These are phyloP conservation scores for Allantophomopsis cytisporea DNA, from an alignment of 2,329 filamentous ascomycete species.

Conservation along the genomic window DNA sequence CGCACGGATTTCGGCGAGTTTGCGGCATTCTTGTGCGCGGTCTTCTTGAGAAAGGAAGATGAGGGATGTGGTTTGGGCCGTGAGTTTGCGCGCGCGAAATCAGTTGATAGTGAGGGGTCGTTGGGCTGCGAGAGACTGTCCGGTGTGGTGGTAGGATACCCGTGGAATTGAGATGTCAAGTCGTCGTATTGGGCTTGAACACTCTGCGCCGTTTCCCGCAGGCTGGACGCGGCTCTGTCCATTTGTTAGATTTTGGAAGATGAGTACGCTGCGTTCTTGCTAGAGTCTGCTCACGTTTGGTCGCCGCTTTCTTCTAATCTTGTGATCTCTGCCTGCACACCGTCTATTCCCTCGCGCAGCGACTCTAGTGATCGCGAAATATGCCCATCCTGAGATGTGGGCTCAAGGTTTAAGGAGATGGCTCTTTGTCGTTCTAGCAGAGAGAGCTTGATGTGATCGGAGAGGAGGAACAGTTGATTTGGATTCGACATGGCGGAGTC, in stretches of 20 bases:
- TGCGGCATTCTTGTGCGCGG: constrained; percentile 15
- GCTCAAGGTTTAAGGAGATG: constrained; percentile 64
- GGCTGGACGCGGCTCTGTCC: constrained; percentile 25
- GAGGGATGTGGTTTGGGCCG: constrained; percentile 23
- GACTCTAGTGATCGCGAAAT: constrained; percentile 82
- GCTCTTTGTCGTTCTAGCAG: constrained; percentile 85
- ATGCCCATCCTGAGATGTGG: constrained; percentile 64
- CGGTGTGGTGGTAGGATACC: constrained; percentile 36
- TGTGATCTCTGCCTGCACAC: constrained; percentile 48
- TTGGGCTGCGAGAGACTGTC: constrained; percentile 46
- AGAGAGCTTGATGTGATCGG: constrained; percentile 94
- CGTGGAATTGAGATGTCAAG: constrained; percentile 69
- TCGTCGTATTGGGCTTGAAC: constrained; percentile 66
- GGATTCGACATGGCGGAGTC: constrained; percentile 35
- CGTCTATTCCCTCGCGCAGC: constrained; percentile 65
- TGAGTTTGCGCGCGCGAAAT: constrained; percentile 50
- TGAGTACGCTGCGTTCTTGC: too few species aligned
- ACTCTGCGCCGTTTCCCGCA: constrained; percentile 50
- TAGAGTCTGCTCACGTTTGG: too few species aligned
- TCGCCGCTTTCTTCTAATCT: constrained; percentile 45
- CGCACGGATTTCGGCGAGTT: constrained; percentile 57
- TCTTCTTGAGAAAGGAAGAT: constrained; percentile 23
- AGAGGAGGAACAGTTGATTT: constrained; percentile 78
- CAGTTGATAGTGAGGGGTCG: constrained; percentile 42
- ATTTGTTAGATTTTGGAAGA: not conserved